Conservation (phyloP, 2,329 filamentous ascomycete species). For the Pseudogymnoascus sp. region DNA sequence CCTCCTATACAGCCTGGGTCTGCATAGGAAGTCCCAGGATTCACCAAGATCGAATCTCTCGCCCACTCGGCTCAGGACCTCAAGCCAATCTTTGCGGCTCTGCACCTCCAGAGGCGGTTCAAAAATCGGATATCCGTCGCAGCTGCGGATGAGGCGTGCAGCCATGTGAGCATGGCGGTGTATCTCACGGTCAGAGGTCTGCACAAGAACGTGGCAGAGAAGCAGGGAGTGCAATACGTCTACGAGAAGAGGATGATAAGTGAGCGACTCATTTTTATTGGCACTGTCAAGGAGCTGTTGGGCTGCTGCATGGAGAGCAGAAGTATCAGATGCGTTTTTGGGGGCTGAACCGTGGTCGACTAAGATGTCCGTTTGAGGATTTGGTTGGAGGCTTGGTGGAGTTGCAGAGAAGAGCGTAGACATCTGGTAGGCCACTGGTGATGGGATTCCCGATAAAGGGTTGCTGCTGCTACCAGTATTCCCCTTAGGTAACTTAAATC, state of each 20-base stretch:
- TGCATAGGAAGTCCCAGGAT: constrained; percentile 67
- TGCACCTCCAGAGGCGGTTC: constrained; percentile 60
- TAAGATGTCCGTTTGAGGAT: constrained; percentile 43
- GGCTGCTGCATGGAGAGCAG: constrained; percentile 26
- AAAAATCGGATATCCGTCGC: constrained; percentile 76
- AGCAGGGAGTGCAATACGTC: constrained; percentile 75
- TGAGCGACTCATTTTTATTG: constrained; percentile 58
- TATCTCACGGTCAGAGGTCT: constrained; percentile 72
- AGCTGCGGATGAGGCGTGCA: constrained; percentile 65
- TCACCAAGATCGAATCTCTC: constrained; percentile 63
- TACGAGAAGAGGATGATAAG: constrained; percentile 73
- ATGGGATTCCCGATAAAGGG: constrained; percentile 35
- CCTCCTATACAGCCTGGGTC: constrained; percentile 33
- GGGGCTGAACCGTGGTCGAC: constrained; percentile 11
- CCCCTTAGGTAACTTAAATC: constrained; percentile 37
- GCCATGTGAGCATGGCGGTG: constrained; percentile 77
- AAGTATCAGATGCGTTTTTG: constrained; percentile 28
- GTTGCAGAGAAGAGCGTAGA: constrained; percentile 65
- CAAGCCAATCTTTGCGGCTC: constrained; percentile 73
- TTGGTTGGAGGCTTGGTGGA: constrained; percentile 62
- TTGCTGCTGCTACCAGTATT: constrained; percentile 26
- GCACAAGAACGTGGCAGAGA: constrained; percentile 70
- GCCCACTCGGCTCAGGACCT: constrained; percentile 59
- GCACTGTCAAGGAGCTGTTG: constrained; percentile 34
- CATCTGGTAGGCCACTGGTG: constrained; percentile 45